Base-by-base conservation (phyloP, 2,329 filamentous ascomycete species). In the Fusarium ramigenum region DNA sequence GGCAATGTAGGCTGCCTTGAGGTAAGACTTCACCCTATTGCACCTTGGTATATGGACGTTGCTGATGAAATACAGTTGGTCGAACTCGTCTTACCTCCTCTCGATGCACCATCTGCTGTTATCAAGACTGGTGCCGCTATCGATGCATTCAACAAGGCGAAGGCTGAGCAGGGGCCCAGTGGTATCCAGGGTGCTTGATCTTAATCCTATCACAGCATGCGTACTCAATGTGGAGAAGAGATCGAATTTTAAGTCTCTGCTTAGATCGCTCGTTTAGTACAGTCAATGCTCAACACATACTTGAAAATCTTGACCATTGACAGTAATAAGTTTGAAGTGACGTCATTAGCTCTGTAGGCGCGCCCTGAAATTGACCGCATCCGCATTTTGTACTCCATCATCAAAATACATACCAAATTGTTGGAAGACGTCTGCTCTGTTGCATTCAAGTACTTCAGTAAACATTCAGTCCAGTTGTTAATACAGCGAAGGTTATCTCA, bases 111-210 rank as follows among this genome's bases (percentile, higher is more conserved):
- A 0, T 63, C 34, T 2, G 53, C 60, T 28, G 60, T 63, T 9
- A 63, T 60, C 28, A 63, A 60, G 28, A 60, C 53, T 7, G 53
- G 60, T 28, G 42, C 34, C 12, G 60, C 53, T 9, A 60, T 63
- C 10, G 53, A 63, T 47, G 42, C 16, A 9, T 63, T 47, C 5
- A 47, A 63, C 10, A 63, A 63, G 11, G 42, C 60, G 6, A 63
- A 30, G 7, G 18, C 42, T 40, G 15, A 28, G 19, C n/a, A 63
- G 34, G 25, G 21, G 8, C 12, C 21, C 9, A 21, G 56, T 5
- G 2, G 4, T 18, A 6, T 25, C 6, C 28, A 40, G 7, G 19
- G n/a, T 14, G 42, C 53, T 19, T 42, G 11, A 32, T 19, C 2
- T n/a, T 14, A 5, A 5, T 21, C n/a, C 9, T 11, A 37, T 28